Percentiles rank a stretch among this genome's conserved stretches.
These are phyloP conservation scores for Curvularia verruculosa DNA, from an alignment of 2,329 filamentous ascomycete species.

Conservation along the genomic window DNA sequence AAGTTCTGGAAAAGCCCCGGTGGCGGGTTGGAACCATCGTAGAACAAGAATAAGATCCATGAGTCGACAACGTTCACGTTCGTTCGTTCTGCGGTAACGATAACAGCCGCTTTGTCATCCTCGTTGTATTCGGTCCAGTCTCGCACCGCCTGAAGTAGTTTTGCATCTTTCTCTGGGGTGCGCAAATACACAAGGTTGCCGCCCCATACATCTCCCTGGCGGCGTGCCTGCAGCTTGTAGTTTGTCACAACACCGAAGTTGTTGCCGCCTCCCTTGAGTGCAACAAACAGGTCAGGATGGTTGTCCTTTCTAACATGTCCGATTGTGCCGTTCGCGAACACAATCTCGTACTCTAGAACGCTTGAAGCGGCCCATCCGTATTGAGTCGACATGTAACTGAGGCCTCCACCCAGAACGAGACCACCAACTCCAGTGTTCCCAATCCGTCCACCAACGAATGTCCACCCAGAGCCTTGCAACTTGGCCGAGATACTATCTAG, in stretches of 20 bases:
- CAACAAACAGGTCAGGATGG: conserved; percentile 46
- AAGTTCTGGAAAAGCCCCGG: conserved; percentile 63
- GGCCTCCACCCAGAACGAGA: conserved; percentile 54
- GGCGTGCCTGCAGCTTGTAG: conserved; percentile 32
- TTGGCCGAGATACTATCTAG: conserved; percentile 46
- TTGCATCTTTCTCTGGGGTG: conserved; percentile 44
- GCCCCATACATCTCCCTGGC: conserved; percentile 51
- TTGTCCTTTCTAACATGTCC: conserved; percentile 28
- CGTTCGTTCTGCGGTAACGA: conserved; percentile 38
- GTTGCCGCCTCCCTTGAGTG: conserved; percentile 48
- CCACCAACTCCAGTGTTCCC: conserved; percentile 57
- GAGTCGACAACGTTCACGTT: conserved; percentile 38
- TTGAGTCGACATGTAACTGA: conserved; percentile 44
- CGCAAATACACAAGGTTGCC: conserved; percentile 55
- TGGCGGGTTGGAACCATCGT: conserved; percentile 52
- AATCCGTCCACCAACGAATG: conserved; percentile 55
- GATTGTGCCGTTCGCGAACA: conserved; percentile 55
- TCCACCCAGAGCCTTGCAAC: conserved; percentile 47
- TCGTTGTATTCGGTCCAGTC: conserved; percentile 64
- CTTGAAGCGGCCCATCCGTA: conserved; percentile 57
- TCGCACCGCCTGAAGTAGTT: conserved; percentile 56
- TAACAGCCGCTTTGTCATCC: conserved; percentile 42
- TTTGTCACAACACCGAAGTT: conserved; percentile 51
- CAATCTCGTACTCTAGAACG: conserved; percentile 53
- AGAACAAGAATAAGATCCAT: conserved; percentile 44